Evolutionary conservation across 805 yeast species (phyloP), one percentile per base, ranked within the genome.

Genomic region (Candida qinlingensis): DNA sequence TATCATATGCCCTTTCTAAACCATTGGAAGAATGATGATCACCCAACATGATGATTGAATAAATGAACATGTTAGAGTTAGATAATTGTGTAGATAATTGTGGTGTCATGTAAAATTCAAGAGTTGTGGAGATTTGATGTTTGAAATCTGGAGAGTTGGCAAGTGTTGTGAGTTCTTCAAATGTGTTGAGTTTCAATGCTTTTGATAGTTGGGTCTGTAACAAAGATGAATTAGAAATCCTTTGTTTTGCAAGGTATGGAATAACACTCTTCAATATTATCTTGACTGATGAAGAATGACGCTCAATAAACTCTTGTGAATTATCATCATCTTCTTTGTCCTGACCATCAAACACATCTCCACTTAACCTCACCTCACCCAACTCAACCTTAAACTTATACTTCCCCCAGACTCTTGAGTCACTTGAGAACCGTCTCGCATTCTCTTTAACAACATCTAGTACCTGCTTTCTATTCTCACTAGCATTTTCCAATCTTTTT

Each of bases 341-440:
- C 19, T 19, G 19, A 19, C 19, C 19, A 19, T 19, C 19, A 19
- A 19, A 19, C 19, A 19, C 19, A 19, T 19, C 19, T 2, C 19
- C 19, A 19, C 19, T 19, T 19, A 19, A 19, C 19, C 19, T 19
- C 19, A 19, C 19, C 19, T 19, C 19, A 3, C 30, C 19, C 35
- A 36, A 7, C 33, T 39, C 43, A 8, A 27, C 50, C 27, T 43
- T 26, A 3, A 44, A 26, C 39, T 48, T 48, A 39, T 40, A 48
- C 41, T 28, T 48, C 2, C 29, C 39, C 33, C 37, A 48, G 5
- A 44, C 33, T 26, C 40, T 40, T 4, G 25, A 13, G 10, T 48
- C 47, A 19, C 25, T 36, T 9, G 45, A 41, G 12, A 48, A 35
- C 29, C 45, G 37, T 36, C 51, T 44, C 6, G 51, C 51, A 25